A percentile compares a stretch with the other conserved stretches of the same genome.
Evolutionary conservation across 805 yeast genomes (phyloP).

Genomic region (Nakazawaea sp.): DNA sequence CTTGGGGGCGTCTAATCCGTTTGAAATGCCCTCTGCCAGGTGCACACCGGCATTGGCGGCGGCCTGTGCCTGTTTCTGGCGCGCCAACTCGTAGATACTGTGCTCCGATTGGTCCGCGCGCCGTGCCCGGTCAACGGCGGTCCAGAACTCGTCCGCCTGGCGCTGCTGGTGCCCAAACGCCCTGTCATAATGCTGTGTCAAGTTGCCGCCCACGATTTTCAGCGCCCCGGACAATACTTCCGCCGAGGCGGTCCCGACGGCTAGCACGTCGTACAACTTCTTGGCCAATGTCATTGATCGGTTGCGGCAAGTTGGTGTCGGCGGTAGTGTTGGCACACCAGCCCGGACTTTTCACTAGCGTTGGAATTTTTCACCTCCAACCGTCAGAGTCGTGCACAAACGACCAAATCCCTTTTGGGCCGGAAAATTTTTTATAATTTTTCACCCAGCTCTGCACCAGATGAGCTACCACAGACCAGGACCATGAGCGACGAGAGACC

Average conservation of each 20-base stretch:
- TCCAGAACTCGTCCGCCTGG: background rate
- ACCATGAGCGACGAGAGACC: constrained; percentile 27
- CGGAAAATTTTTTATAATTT: too few relatives aligned
- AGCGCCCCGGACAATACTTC: constrained; percentile 19
- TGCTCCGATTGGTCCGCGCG: constrained; percentile 4
- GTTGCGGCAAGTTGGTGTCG: too few relatives aligned
- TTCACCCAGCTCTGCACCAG: too few relatives aligned
- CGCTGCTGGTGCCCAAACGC: background rate
- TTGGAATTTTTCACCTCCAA: too few relatives aligned
- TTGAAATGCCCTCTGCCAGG: background rate
- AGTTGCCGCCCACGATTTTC: constrained; percentile 12
- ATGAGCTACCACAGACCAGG: too few relatives aligned
- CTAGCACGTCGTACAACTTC: constrained; percentile 18
- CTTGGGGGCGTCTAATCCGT: background rate
- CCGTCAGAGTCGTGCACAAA: too few relatives aligned
- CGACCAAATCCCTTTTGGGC: too few relatives aligned
- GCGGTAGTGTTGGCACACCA: too few relatives aligned
- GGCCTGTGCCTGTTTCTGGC: background rate
- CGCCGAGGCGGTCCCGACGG: constrained; percentile 20
- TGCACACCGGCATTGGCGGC: background rate
- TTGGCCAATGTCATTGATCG: constrained; percentile 13
- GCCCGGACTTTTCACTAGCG: too few relatives aligned
- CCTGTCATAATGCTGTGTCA: constrained; percentile 13
- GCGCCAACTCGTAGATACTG: constrained; percentile 9
- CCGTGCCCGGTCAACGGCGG: background rate